Conservation (phyloP, 2,329 filamentous ascomycete species). For the Ophiocordyceps unilateralis region DNA sequence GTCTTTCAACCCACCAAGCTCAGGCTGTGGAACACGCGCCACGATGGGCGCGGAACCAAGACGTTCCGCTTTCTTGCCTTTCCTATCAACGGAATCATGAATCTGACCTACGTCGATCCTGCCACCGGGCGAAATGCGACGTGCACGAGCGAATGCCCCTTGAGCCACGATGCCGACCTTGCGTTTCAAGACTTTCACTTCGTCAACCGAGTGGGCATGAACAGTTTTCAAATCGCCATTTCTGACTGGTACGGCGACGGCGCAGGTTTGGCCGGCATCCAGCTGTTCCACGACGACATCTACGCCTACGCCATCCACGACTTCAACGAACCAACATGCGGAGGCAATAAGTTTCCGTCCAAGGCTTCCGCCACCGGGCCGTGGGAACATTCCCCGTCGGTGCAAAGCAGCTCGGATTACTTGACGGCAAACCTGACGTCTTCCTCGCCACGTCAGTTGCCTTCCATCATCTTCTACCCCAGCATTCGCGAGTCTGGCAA, state of each 20-base stretch:
- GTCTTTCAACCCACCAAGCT: slow-evolving; percentile 77
- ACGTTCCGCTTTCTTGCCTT: slow-evolving; percentile 75
- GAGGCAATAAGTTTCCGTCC: slow-evolving; percentile 42
- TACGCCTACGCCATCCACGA: slow-evolving; percentile 68
- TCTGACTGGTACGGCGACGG: slow-evolving; percentile 75
- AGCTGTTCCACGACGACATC: slow-evolving; percentile 75
- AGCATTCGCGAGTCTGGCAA: slow-evolving; percentile 80
- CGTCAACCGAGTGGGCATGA: slow-evolving; percentile 77
- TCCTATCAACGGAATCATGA: slow-evolving; percentile 85
- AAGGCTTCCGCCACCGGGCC: slow-evolving; percentile 52
- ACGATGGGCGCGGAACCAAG: slow-evolving; percentile 71
- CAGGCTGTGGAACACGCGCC: slow-evolving; percentile 72
- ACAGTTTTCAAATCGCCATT: slow-evolving; percentile 69
- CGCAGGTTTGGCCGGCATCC: slow-evolving; percentile 69
- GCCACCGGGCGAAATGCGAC: slow-evolving; percentile 45
- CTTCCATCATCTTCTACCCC: slow-evolving; percentile 62
- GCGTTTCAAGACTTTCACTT: slow-evolving; percentile 82
- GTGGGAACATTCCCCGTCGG: slow-evolving; percentile 54
- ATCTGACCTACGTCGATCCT: slow-evolving; percentile 78
- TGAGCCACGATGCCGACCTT: slow-evolving; percentile 50
- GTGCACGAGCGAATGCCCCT: slow-evolving; percentile 73
- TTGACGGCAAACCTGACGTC: slow-evolving; percentile 44
- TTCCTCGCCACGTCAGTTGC: slow-evolving; percentile 31
- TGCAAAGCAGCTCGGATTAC: slow-evolving; percentile 57
- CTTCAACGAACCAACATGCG: slow-evolving; percentile 81